Percentiles rank a stretch among this genome's conserved stretches.
These are phyloP conservation scores for Apiotrichum laibachii DNA, from an alignment of 1,284 basidiomycete species.

Conservation along the genomic window DNA sequence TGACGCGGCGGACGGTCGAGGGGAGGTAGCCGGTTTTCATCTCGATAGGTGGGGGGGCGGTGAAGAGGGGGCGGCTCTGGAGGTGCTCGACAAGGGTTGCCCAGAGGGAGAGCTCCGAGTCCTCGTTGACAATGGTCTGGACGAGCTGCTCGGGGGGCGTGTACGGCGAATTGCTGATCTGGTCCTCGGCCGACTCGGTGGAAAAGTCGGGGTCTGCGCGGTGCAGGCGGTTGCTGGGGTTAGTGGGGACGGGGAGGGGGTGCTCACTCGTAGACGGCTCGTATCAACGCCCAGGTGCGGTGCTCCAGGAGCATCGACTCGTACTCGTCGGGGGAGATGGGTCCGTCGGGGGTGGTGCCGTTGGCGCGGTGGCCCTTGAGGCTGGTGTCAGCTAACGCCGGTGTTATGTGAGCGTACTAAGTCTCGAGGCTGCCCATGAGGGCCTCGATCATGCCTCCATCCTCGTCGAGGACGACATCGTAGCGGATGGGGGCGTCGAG, in stretches of 20 bases:
- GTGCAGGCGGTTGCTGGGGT: conserved; percentile 35
- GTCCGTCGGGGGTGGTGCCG: conserved; percentile 1
- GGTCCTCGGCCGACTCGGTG: conserved; percentile 27
- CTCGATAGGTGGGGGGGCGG: conserved; percentile 40
- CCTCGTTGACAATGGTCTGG: conserved; percentile 45
- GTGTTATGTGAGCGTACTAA: conserved; percentile 24
- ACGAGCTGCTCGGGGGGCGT: conserved; percentile 40
- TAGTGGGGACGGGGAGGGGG: not conserved
- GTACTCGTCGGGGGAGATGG: conserved; percentile 27
- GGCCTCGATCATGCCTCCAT: conserved; percentile 34
- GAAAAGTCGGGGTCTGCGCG: conserved; percentile 33
- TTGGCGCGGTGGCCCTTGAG: conserved; percentile 5
- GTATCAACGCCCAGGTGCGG: conserved; percentile 46
- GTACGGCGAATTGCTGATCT: conserved; percentile 39
- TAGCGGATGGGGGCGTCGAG: conserved; percentile 40
- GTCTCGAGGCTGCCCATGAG: conserved; percentile 37
- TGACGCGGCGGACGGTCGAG: conserved; percentile 38
- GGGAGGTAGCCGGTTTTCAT: conserved; percentile 47
- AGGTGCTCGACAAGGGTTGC: conserved; percentile 45
- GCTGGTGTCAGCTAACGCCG: conserved; percentile 5
- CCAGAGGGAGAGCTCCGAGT: conserved; percentile 40
- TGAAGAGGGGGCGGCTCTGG: conserved; percentile 40
- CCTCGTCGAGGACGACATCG: conserved; percentile 42
- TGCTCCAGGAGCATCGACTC: conserved; percentile 43
- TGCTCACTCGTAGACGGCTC: conserved; percentile 42